Conservation (phyloP, 345 rosid species). For the Salix koriyanagi region DNA sequence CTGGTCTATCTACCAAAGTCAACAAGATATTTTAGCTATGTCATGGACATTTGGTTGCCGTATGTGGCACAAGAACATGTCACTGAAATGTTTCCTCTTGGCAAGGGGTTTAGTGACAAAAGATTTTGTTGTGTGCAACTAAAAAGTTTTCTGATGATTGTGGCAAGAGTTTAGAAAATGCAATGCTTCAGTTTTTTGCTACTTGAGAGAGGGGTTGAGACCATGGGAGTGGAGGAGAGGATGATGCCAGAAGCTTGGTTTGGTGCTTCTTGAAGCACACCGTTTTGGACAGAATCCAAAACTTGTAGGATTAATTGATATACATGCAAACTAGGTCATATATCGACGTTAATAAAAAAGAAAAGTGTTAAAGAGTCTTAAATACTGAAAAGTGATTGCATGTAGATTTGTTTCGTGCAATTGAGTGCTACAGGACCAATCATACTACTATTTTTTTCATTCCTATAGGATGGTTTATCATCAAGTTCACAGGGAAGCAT, state of each 20-base stretch:
- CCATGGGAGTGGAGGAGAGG: neutral
- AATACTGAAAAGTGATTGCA: too few species aligned
- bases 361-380: too few species aligned
- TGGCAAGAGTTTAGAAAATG: neutral
- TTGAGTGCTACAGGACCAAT: too few species aligned
- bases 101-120: neutral
- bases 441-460: too few species aligned
- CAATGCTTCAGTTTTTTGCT: neutral
- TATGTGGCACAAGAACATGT: neutral
- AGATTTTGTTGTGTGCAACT: neutral
- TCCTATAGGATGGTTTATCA: too few species aligned
- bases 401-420: too few species aligned
- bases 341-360: too few species aligned
- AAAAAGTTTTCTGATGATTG: neutral
- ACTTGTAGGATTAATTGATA: too few species aligned
- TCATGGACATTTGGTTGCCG: neutral
- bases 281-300: neutral
- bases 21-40: neutral
- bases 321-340: too few species aligned
- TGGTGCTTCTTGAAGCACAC: neutral
- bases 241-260: neutral
- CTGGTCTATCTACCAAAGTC: neutral
- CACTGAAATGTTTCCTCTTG: neutral
- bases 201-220: neutral
- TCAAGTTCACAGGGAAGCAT: too few species aligned